Base-by-base conservation (phyloP, 2,329 filamentous ascomycete genomes). In the Colletotrichum lini region DNA sequence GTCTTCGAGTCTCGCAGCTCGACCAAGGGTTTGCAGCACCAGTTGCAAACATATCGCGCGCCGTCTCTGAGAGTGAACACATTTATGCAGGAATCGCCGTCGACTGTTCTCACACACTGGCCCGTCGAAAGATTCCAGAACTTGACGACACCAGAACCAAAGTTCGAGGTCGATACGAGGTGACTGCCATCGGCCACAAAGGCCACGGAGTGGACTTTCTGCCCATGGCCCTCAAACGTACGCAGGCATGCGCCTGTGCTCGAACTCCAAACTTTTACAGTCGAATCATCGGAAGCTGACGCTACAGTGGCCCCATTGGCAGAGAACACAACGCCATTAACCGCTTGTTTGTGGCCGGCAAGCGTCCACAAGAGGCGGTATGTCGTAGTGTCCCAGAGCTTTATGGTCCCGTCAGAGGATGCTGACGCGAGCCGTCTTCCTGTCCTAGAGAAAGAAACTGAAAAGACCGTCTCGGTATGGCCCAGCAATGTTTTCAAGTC, bases 141-240 rank as follows among this genome's bases (percentile, higher is more conserved):
- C 44, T 45, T 45, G 6, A 45, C 13, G 18, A 7, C 0, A 45
- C 13, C 42, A 13, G 42, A 6, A 13, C 13, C 10, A 16, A 4
- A 26, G 26, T 26, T 26, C 13, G 15, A 45, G 15, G 13, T 16
- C 18, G 44, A 18, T 16, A 4, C 44, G 6, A 45, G 15, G 0
- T 45, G 44, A 0, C 15, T 45, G 44, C 44, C 15, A 16, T 45
- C 44, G 18, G 15, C 44, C 18, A 18, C 0, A 1, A 45, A 45
- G 44, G 15, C 15, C 18, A 16, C 4, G 15, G 44, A 16, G 44
- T 6, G 0, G 44, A 45, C 15, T 45, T 18, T 18, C 15, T 0
- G 0, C 0, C 13, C 7, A 18, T 45, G 44, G 6, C 15, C 44
- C 4, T 7, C 9, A 1, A 45, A 0, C 18, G 44, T 45, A 0